Evolutionary conservation across 768 basidiomycete species (phyloP), one percentile per base, ranked within the genome.

Genomic region (Mycena maculata): DNA sequence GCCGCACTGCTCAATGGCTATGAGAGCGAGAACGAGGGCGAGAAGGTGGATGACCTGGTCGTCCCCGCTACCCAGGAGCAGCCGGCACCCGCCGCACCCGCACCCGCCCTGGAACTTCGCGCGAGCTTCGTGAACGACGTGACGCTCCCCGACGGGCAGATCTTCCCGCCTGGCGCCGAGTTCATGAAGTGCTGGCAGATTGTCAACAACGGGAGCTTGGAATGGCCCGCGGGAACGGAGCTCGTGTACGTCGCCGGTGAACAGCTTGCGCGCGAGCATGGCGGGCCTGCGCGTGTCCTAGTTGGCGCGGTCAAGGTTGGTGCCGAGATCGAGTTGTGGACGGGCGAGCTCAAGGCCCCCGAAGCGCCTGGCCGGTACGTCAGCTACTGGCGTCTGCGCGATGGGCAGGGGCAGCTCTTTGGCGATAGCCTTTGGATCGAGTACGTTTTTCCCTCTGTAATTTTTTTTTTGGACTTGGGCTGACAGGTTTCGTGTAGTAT

Each of bases 151-250:
- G 90, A 92, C 70, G 93, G 93, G 1, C 92, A 93, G 71, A 77
- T 82, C 25, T 91, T 95, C 74, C 92, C 92, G 31, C 89, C 92
- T 9, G 94, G 94, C 36, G 92, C 92, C 0, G 92, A 92, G 75
- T 96, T 95, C 72, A 86, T 94, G 60, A 95, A 95, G 78, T 88
- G 88, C 23, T 96, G 94, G 94, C 82, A 84, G 61, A 84, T 95
- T 82, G 67, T 82, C 31, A 96, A 96, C 72, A 85, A 85, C 70
- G 90, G 93, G 18, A 73, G 71, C 16, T 60, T 76, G 7, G 83
- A 88, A 22, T 95, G 93, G 93, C 92, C 92, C 1, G 82, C 85
- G 28, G 78, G 80, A 15, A 93, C 93, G 0, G 84, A 88, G 72
- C 77, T 95, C 20, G 84, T 86, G 12, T 94, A 89, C 71, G 87